Conservation (phyloP, 2,329 filamentous ascomycete species). For the Talaromyces sp. region DNA sequence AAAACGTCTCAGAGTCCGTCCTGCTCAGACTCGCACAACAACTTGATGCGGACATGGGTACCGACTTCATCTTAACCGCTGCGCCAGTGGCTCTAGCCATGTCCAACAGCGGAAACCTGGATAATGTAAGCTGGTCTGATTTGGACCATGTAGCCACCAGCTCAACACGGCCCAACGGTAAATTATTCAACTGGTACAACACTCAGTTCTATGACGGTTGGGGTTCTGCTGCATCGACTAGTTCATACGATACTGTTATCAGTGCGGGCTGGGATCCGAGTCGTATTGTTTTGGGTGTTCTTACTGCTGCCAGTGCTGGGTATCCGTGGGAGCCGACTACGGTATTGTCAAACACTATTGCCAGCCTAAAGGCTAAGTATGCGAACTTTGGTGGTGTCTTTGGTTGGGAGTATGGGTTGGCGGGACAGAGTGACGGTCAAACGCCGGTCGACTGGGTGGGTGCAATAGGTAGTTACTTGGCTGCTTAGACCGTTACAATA, state of each 20-base stretch:
- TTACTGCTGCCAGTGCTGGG: slow-evolving; percentile 69
- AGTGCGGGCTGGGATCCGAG: slow-evolving; percentile 59
- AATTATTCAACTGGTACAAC: slow-evolving; percentile 71
- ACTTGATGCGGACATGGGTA: slow-evolving; percentile 61
- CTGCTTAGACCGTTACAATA: slow-evolving; percentile 30
- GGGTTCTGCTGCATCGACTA: slow-evolving; percentile 57
- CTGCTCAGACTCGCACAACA: slow-evolving; percentile 46
- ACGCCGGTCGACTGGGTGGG: slow-evolving; percentile 9
- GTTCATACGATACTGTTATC: slow-evolving; percentile 51
- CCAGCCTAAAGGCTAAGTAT: slow-evolving; percentile 53
- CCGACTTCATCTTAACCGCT: slow-evolving; percentile 62
- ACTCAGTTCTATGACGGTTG: slow-evolving; percentile 81
- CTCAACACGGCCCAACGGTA: slow-evolving; percentile 46
- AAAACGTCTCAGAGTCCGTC: slow-evolving; percentile 33
- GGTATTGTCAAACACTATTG: slow-evolving; percentile 51
- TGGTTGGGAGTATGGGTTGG: slow-evolving; percentile 80
- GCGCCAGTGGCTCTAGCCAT: slow-evolving; percentile 67
- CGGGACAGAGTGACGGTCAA: slow-evolving; percentile 25
- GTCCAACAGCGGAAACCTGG: slow-evolving; percentile 53
- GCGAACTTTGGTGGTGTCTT: slow-evolving; percentile 71
- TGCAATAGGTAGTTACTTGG: slow-evolving; percentile 1
- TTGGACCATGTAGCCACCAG: slow-evolving; percentile 51
- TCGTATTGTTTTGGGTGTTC: slow-evolving; percentile 68
- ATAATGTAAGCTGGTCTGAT: slow-evolving; percentile 69
- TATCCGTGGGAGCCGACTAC: slow-evolving; percentile 55